A percentile compares a stretch with the other conserved stretches of the same genome.
Conservation (phyloP, 2,329 filamentous ascomycete genomes). For the Ophiostoma triangulosporum region DNA sequence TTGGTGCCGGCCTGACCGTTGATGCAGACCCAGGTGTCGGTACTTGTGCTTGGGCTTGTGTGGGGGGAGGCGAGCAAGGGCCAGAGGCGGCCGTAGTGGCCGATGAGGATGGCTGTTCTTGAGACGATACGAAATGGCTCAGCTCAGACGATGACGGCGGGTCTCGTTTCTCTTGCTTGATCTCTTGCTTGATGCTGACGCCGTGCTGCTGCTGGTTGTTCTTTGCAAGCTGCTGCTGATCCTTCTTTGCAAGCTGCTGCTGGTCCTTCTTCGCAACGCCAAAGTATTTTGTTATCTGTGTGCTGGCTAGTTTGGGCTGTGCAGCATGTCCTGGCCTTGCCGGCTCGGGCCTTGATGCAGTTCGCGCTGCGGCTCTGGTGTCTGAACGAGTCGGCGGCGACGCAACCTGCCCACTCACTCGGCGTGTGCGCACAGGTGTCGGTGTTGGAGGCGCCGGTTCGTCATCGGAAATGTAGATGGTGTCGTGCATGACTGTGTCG, state of each 20-base stretch:
- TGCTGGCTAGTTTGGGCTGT: background rate
- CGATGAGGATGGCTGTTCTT: background rate
- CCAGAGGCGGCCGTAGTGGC: too few species aligned
- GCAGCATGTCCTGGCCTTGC: background rate
- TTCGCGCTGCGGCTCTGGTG: background rate
- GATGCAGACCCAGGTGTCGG: too few species aligned
- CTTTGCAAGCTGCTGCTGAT: too few species aligned
- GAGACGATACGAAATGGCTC: background rate
- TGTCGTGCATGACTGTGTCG: background rate
- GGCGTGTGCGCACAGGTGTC: conserved; percentile 4
- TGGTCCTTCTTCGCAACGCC: background rate
- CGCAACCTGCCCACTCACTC: background rate
- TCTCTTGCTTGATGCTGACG: background rate
- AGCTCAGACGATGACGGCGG: background rate
- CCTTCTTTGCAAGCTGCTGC: too few species aligned
- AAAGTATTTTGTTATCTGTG: conserved; percentile 12
- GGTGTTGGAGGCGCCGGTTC: conserved; percentile 1
- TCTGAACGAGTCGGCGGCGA: background rate
- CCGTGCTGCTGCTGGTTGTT: too few species aligned
- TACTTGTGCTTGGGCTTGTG: too few species aligned
- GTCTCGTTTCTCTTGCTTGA: background rate
- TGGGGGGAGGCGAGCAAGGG: too few species aligned
- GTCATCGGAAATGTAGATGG: background rate
- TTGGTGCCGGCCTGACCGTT: too few species aligned
- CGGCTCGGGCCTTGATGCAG: background rate